phyloP scores from a whole-genome alignment of 1,139 yeast species.

The Geotrichum candidum region DNA sequence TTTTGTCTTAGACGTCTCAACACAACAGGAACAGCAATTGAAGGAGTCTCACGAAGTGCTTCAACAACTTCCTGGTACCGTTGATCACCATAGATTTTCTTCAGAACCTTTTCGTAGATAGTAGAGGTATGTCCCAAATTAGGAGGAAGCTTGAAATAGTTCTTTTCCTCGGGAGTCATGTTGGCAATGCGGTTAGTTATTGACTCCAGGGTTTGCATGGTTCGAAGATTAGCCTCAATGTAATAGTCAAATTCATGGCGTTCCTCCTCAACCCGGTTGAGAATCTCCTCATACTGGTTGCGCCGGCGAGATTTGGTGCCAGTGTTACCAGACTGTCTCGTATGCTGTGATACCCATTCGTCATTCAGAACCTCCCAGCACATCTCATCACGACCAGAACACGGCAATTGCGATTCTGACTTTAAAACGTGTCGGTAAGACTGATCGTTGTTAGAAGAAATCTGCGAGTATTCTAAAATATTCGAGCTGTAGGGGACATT shows the following conservation, averaged over 20 bases:
- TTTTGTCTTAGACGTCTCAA: constrained; percentile 89
- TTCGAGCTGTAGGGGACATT: constrained; percentile 85
- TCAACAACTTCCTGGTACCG: constrained; percentile 94
- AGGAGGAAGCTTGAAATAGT: constrained; percentile 77
- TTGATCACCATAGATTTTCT: constrained; percentile 89
- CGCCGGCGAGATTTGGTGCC: constrained; percentile 97
- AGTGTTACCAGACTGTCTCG: constrained; percentile 98
- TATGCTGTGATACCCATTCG: constrained; percentile 99
- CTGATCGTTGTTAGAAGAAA: constrained; percentile 69
- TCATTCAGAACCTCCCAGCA: constrained; percentile 98
- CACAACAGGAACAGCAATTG: constrained; percentile 90
- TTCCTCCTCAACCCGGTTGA: constrained; percentile 94
- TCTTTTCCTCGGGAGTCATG: constrained; percentile 88
- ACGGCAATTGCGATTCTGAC: constrained; percentile 92
- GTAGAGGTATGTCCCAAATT: constrained; percentile 88
- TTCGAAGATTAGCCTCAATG: constrained; percentile 90
- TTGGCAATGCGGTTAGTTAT: constrained; percentile 91
- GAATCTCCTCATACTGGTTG: constrained; percentile 92
- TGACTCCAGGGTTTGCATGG: constrained; percentile 91
- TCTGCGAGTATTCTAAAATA: constrained; percentile 76
- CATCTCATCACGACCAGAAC: constrained; percentile 97
- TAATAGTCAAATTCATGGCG: constrained; percentile 93
- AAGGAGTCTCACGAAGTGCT: constrained; percentile 91
- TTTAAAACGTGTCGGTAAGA: constrained; percentile 90
- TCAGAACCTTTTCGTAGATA: constrained; percentile 85